Evolutionary conservation across 495 filamentous ascomycete species (phyloP).

Genomic region (Tuber umbilicatum): DNA sequence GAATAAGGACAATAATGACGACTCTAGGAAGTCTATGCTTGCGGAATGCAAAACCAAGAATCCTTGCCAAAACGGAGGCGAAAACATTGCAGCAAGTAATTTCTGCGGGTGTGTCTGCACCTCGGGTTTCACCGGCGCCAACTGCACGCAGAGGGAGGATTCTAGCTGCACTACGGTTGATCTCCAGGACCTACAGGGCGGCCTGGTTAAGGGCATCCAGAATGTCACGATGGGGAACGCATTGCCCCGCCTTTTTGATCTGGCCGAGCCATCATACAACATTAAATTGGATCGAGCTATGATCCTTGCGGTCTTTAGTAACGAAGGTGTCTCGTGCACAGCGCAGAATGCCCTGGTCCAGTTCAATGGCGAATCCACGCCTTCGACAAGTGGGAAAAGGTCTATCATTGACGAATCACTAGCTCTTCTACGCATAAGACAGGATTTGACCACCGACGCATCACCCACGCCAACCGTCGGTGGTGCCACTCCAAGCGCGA

Average conservation of each 20-base stretch:
- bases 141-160: conserved; percentile 59
- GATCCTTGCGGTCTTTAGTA: conserved; percentile 70
- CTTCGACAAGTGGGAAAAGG: conserved; percentile 42
- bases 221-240: conserved; percentile 75
- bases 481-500: conserved; percentile 34
- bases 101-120: conserved; percentile 79
- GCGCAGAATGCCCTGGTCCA: conserved; percentile 80
- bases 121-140: conserved; percentile 74
- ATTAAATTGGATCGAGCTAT: conserved; percentile 61
- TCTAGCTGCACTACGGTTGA: conserved; percentile 61
- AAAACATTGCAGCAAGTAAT: conserved; percentile 57
- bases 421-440: conserved; percentile 18
- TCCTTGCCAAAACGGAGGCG: conserved; percentile 74
- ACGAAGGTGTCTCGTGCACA: conserved; percentile 65
- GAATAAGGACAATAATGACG: conserved; percentile 45
- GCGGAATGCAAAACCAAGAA: conserved; percentile 51
- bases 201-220: conserved; percentile 43
- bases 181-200: conserved; percentile 47
- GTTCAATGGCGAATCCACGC: conserved; percentile 55
- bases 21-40: conserved; percentile 41
- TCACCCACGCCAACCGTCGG: conserved; percentile 27
- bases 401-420: conserved; percentile 42
- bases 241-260: conserved; percentile 63
- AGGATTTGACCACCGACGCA: conserved; percentile 28
- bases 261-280: conserved; percentile 61